A percentile compares a stretch with the other conserved stretches of the same genome.
Evolutionary conservation across 2,329 filamentous ascomycete genomes (phyloP).

Genomic region (Periconia sp.): DNA sequence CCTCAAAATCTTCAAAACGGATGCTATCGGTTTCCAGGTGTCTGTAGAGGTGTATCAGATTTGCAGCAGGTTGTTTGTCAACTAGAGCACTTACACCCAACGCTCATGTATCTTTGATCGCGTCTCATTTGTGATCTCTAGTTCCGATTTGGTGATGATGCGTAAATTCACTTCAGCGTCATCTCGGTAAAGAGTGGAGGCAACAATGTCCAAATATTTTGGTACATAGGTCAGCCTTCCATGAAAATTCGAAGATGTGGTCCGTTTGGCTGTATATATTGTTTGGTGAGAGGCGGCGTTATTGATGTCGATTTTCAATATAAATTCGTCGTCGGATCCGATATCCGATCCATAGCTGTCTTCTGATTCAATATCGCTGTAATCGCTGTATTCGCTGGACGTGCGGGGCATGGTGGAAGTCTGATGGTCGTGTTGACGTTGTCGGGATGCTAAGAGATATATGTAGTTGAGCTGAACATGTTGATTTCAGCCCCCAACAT

Average conservation of each 20-base stretch:
- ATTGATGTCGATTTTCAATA: neutral
- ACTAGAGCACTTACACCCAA: neutral
- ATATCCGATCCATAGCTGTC: neutral
- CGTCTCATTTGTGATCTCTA: neutral
- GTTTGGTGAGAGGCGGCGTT: neutral
- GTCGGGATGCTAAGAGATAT: no score
- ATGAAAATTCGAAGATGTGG: neutral
- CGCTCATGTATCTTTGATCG: neutral
- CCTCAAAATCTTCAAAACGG: conserved; percentile 6
- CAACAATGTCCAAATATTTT: neutral
- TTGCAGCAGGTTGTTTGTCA: neutral
- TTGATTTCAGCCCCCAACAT: no score
- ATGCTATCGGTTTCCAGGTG: conserved; percentile 4
- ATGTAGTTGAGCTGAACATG: no score
- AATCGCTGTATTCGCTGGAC: neutral
- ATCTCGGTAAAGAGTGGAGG: neutral
- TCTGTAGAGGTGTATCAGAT: neutral
- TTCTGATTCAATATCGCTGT: neutral
- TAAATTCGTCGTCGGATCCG: neutral
- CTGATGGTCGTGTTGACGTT: no score
- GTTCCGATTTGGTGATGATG: neutral
- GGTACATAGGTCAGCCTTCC: neutral
- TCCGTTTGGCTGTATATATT: neutral
- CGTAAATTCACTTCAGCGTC: neutral
- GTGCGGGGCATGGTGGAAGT: neutral